Percentiles rank a stretch among this genome's conserved stretches.
phyloP scores from a whole-genome alignment of 202 grass and related monocot species.

The Miscanthus sacchariflorus region DNA sequence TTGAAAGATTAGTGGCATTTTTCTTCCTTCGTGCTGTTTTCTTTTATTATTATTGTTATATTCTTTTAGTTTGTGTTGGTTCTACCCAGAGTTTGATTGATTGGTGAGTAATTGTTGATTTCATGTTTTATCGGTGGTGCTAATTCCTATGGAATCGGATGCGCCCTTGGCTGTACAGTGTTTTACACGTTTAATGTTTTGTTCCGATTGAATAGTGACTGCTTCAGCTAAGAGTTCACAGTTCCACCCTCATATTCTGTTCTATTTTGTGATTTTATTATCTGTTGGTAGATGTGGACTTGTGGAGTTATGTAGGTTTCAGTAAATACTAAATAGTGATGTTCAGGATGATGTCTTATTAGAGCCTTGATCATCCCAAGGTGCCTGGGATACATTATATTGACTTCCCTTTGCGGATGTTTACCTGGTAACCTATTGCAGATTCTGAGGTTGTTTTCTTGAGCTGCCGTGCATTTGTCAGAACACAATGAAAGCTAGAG shows the following conservation, averaged over 20 bases:
- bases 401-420: slow-evolving; percentile 16
- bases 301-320: neutral
- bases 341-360: neutral
- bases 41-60: neutral
- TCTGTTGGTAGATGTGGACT: neutral
- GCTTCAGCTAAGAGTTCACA: neutral
- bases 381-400: slow-evolving; percentile 10
- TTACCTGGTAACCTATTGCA: slow-evolving; percentile 17
- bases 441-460: slow-evolving; percentile 9
- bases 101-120: neutral
- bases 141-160: neutral
- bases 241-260: neutral
- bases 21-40: neutral
- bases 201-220: neutral
- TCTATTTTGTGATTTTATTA: neutral
- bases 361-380: neutral
- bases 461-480: neutral
- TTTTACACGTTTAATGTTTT: neutral
- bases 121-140: neutral
- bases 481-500: slow-evolving; percentile 34
- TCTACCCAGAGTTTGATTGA: neutral
- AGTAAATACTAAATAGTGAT: neutral
- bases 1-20: neutral
- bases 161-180: neutral
- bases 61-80: neutral